Evolutionary conservation across 1,284 basidiomycete genomes (phyloP), one percentile per base, ranked within the genome.

Genomic region (Moniliella sp.): DNA sequence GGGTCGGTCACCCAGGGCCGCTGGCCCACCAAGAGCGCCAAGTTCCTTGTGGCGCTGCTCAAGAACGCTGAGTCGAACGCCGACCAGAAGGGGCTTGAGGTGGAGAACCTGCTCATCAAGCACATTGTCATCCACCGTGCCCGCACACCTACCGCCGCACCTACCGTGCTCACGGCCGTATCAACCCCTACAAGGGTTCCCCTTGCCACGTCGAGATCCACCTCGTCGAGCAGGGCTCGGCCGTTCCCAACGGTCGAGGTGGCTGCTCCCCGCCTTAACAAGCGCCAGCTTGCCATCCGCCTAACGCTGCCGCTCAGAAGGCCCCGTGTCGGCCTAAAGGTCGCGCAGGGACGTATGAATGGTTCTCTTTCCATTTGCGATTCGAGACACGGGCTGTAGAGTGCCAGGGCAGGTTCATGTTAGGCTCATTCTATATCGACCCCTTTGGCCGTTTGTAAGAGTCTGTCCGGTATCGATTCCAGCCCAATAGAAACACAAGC

Each of bases 1-100:
- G n/a, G n/a, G n/a, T n/a, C n/a, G n/a, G n/a, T 13, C 15, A 2
- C 25, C 18, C 27, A 31, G 59, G 63, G 91, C 76, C 91, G 91
- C 64, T 97, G 91, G 91, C 91, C 91, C 64, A 84, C 84, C 69
- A 97, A 99, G 71, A 94, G 88, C 40, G 76, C 93, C 66, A 77
- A 78, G 65, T 93, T 86, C 72, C 75, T 99, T 61, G 72, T 78
- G 46, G 75, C 79, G 48, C 74, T 99, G 38, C 68, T 99, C 54
- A 97, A 97, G 75, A 99, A 97, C 66, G 91, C 91, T 33, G 88
- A 97, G 66, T 77, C 91, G 52, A 99, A 99, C 66, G 91, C 91
- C 45, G 88, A 94, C 57, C 83, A 82, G 56, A 99, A 97, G 72
- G 83, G 77, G 64, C 69, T 99, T 43, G 78, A 84, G 37, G 68